phyloP scores from a whole-genome alignment of 2,329 filamentous ascomycete genomes.

The Fusarium nisikadoi region DNA sequence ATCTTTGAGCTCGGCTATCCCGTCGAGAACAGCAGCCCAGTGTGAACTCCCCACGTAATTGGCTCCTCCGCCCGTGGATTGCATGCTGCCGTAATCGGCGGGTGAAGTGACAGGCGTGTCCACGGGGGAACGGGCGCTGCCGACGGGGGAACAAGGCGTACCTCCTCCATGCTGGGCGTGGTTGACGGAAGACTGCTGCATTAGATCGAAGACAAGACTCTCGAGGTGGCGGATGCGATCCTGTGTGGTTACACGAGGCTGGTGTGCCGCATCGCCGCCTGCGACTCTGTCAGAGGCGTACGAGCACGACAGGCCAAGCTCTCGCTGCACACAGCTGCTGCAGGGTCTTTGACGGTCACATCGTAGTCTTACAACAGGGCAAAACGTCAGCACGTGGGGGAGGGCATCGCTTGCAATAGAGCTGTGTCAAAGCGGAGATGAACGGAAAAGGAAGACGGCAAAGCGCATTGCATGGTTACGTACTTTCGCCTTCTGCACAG shows the following conservation, averaged over 20 bases:
- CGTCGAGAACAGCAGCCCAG: constrained; percentile 55
- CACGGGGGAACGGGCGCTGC: background rate
- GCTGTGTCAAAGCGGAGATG: background rate
- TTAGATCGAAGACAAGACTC: constrained; percentile 44
- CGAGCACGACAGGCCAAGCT: constrained; percentile 6
- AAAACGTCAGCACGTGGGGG: background rate
- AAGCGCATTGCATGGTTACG: background rate
- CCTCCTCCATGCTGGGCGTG: background rate
- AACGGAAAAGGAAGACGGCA: background rate
- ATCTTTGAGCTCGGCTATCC: constrained; percentile 53
- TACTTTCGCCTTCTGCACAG: constrained; percentile 17
- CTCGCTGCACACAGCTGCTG: constrained; percentile 11
- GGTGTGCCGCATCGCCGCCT: background rate
- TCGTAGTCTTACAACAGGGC: background rate
- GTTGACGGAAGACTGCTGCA: constrained; percentile 18
- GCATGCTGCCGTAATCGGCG: constrained; percentile 47
- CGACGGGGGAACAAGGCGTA: background rate
- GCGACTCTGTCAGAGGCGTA: background rate
- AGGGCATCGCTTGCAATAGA: background rate
- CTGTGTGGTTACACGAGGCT: constrained; percentile 1
- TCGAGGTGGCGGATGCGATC: constrained; percentile 42
- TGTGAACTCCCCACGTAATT: constrained; percentile 52
- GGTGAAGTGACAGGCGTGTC: constrained; percentile 1
- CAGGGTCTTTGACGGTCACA: constrained; percentile 22
- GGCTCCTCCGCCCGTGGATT: constrained; percentile 33